phyloP scores from a whole-genome alignment of 2,329 filamentous ascomycete genomes.

The Fusarium anthophilum region DNA sequence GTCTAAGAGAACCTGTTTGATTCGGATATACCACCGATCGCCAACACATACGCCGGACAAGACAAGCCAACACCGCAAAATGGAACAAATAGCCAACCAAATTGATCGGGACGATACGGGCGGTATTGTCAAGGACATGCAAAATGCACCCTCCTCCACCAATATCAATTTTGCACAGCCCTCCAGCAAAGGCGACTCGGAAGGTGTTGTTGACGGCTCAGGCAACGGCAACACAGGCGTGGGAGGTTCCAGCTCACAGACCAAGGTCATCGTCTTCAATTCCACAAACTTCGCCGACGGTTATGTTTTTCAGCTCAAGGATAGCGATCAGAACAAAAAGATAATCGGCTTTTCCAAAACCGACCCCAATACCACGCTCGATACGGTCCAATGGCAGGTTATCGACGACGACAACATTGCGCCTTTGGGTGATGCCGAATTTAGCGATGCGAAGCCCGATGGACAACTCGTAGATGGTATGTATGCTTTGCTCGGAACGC shows the following conservation, averaged over 20 bases:
- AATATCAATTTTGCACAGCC: not conserved
- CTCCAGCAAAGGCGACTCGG: not conserved
- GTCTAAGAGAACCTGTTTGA: not conserved
- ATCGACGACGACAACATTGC: too few species aligned
- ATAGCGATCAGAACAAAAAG: not conserved
- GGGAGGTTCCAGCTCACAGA: not conserved
- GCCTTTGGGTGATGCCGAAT: not conserved
- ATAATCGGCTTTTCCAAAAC: not conserved
- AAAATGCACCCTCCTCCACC: not conserved
- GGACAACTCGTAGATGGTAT: not conserved
- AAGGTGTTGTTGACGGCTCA: not conserved
- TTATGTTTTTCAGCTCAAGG: not conserved
- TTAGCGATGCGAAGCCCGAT: not conserved
- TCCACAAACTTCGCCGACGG: not conserved
- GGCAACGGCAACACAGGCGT: not conserved
- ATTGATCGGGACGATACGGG: not conserved
- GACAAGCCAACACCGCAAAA: not conserved
- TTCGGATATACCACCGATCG: not conserved
- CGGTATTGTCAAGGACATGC: not conserved
- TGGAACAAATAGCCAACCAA: constrained; percentile 19
- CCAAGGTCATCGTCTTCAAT: not conserved
- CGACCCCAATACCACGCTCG: not conserved
- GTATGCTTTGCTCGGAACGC: not conserved
- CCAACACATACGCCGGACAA: not conserved
- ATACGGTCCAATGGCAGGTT: constrained; percentile 3